Base-by-base conservation (phyloP, 2,329 filamentous ascomycete species). In the Exophiala aquamarina region DNA sequence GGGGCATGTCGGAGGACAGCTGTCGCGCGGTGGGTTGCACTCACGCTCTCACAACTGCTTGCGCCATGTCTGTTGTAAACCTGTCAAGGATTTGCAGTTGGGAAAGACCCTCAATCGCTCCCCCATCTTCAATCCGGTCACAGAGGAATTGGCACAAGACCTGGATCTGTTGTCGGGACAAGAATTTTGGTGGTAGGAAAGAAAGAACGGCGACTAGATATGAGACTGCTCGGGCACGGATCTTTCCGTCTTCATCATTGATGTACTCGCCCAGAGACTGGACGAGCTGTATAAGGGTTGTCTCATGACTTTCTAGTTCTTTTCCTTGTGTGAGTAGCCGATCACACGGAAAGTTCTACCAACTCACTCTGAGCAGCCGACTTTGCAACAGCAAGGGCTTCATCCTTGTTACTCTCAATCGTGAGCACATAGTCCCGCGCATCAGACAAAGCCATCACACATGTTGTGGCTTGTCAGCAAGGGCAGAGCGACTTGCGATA, bases 231-330 rank as follows among this genome's bases (percentile, higher is more conserved):
- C 83, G 83, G n/a, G 76, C 75, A 31, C 83, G 73, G 34, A 79
- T 70, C 11, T 74, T 71, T 17, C 72, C 71, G 66, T 86, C 81
- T 59, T 84, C 81, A 63, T 83, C 79, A 56, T 84, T 85, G 60
- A 86, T 76, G 57, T 84, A 86, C 63, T 84, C 81, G 15, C 80
- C 79, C 23, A 86, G 70, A 35, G 79, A 81, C 60, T 83, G 79
- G 44, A 86, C 78, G 40, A 85, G 67, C 44, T 77, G 75, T 46
- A 86, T 72, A 26, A 86, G 70, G 57, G 79, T 83, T 42, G 78
- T 70, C 57, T 83, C 71, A 55, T 78, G 81, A 58, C 66, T 71
- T 61, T 82, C 76, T 50, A 86, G 70, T 63, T 76, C 79, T 83
- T 44, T 15, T n/a, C 3, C 19, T 2, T 20, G 17, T 35, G 33